Base-by-base conservation (phyloP, 2,329 filamentous ascomycete genomes). In the Cytospora paraplurivora region DNA sequence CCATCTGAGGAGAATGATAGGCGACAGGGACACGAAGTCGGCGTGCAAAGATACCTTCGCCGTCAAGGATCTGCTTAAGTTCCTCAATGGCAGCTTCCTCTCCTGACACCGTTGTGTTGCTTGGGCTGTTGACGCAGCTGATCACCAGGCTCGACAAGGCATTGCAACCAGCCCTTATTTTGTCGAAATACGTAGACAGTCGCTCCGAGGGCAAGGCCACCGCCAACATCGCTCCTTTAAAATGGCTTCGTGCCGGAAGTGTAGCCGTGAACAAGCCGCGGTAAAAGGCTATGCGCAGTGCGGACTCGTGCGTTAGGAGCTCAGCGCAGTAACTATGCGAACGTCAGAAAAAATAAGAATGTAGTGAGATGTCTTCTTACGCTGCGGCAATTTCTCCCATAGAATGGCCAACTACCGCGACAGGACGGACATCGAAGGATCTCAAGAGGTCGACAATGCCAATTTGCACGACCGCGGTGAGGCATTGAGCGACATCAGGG, bases 271-370 rank as follows among this genome's bases (percentile, higher is more conserved):
- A 13, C 1, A 15, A 34, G 1, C 78, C 80, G 15, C 79, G 75
- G 53, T 76, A 75, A 62, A 76, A 81, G 0, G 78, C 76, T 0
- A 73, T 68, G 4, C 69, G 70, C 57, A 79, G 47, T 50, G n/a
- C n/a, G 47, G 21, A 27, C n/a, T 27, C n/a, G 21, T 8, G 37
- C 5, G 12, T 38, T 12, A 38, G 37, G 11, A 38, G 37, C 37
- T 15, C 37, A 38, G 37, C 37, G 37, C 37, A 38, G 12, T 38
- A 38, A 15, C 37, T 38, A 38, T 3, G 7, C 37, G 15, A 38
- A 38, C 5, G 37, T 38, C 5, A 38, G 37, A 2, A 15, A 38
- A 3, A 13, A 15, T 4, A 15, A 1, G 12, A 38, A 38, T 38
- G 7, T 38, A 38, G 37, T 15, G 15, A 38, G 6, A 15, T 11